A percentile compares a stretch with the other conserved stretches of the same genome.
phyloP scores from a whole-genome alignment of 2,329 filamentous ascomycete genomes.

The Aspergillus quadrilineatus region DNA sequence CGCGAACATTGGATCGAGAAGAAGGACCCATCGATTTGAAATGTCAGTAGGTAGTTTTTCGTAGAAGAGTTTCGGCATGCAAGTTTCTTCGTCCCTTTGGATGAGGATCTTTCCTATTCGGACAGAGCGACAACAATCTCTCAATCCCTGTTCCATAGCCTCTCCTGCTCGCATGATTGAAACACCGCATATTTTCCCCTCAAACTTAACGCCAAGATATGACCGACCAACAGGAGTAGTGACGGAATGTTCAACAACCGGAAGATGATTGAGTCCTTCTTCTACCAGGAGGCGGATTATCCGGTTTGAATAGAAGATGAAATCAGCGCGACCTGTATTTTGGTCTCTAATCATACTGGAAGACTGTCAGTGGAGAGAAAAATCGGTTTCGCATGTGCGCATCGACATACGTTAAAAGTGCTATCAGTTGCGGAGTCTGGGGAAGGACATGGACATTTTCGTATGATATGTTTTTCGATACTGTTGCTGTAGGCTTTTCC shows the following conservation, averaged over 20 bases:
- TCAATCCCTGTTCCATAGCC: conserved; percentile 94
- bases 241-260: conserved; percentile 82
- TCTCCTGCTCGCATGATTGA: conserved; percentile 98
- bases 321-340: conserved; percentile 86
- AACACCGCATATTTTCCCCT: conserved; percentile 97
- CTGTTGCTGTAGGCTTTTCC: conserved; percentile 81
- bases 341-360: conserved; percentile 90
- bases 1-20: conserved; percentile 98
- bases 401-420: conserved; percentile 82
- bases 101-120: conserved; percentile 98
- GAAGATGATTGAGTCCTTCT: conserved; percentile 94
- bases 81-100: conserved; percentile 93
- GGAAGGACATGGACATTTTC: conserved; percentile 87
- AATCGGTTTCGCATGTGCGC: background rate
- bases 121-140: conserved; percentile 96
- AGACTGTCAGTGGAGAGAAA: conserved; percentile 7
- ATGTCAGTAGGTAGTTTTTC: conserved; percentile 97
- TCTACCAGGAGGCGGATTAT: conserved; percentile 96
- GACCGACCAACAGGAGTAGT: conserved; percentile 85
- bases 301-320: conserved; percentile 98
- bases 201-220: conserved; percentile 89
- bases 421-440: conserved; percentile 95
- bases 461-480: conserved; percentile 77
- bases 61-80: conserved; percentile 90
- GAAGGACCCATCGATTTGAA: conserved; percentile 83